These are phyloP conservation scores for Diplodia intermedia DNA, from an alignment of 2,329 filamentous ascomycete species.

Conservation along the genomic window DNA sequence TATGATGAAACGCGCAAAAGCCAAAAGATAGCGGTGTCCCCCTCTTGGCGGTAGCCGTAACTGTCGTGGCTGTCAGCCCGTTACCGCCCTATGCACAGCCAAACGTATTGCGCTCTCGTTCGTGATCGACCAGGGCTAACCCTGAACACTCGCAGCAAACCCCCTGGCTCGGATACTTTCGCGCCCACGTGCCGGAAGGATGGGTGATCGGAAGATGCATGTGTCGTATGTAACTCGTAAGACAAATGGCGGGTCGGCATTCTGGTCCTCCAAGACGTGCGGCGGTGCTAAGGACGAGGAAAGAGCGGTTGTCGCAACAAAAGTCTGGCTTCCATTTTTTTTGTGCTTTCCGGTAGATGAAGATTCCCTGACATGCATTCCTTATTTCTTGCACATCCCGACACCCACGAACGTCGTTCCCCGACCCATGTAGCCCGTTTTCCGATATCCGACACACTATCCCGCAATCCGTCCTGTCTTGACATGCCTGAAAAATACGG, in stretches of 20 bases:
- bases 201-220: conserved; percentile 9
- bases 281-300: neutral
- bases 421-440: conserved; percentile 6
- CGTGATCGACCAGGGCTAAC: conserved; percentile 6
- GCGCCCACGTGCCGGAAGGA: conserved; percentile 23
- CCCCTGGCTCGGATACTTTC: conserved; percentile 22
- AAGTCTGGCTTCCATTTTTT: conserved; percentile 27
- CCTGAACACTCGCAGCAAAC: conserved; percentile 6
- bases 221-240: conserved; percentile 19
- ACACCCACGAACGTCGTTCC: conserved; percentile 10
- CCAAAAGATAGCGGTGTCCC: conserved; percentile 2
- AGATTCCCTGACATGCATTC: conserved; percentile 17
- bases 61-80: conserved; percentile 19
- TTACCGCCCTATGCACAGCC: neutral
- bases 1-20: conserved; percentile 19
- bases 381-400: conserved; percentile 10
- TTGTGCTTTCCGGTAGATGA: conserved; percentile 19
- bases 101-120: neutral
- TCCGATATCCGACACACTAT: conserved; percentile 8
- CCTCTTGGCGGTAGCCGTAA: neutral
- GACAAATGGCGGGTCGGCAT: conserved; percentile 15
- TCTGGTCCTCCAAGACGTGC: neutral
- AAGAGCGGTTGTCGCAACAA: neutral
- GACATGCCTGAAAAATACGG: conserved; percentile 16
- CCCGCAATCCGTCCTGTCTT: conserved; percentile 3